Evolutionary conservation across 2,329 filamentous ascomycete genomes (phyloP).

Genomic region (Sarocladiaceae sp.): DNA sequence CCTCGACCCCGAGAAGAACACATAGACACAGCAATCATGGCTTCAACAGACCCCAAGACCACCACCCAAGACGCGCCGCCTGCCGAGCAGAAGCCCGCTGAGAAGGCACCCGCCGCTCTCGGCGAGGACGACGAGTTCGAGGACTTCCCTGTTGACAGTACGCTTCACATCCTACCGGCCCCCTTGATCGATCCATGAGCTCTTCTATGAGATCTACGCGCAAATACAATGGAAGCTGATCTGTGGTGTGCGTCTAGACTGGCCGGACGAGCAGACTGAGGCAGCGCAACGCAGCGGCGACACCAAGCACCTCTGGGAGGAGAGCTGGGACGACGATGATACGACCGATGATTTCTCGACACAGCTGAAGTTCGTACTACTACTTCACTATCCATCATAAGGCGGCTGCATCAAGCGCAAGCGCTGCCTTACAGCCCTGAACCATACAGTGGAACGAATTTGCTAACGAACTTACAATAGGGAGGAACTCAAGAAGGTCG

Average conservation of each 20-base stretch:
- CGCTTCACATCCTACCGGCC: constrained; percentile 18
- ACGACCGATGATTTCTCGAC: constrained; percentile 93
- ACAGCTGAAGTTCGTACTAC: constrained; percentile 74
- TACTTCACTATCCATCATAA: background rate
- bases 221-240: background rate
- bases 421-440: too few relatives aligned
- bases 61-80: constrained; percentile 31
- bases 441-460: background rate
- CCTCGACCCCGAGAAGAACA: background rate
- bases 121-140: constrained; percentile 99
- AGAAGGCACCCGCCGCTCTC: constrained; percentile 58
- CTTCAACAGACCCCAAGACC: constrained; percentile 24
- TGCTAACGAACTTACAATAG: constrained; percentile 33
- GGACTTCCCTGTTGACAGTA: constrained; percentile 96
- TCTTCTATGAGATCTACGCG: background rate
- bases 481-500: constrained; percentile 93
- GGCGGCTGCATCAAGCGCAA: too few relatives aligned
- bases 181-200: too few relatives aligned
- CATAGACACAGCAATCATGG: constrained; percentile 15
- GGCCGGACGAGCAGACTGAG: constrained; percentile 88
- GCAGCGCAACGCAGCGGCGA: constrained; percentile 56
- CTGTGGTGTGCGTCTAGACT: constrained; percentile 56
- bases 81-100: constrained; percentile 33
- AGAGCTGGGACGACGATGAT: constrained; percentile 99
- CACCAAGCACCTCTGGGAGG: constrained; percentile 86